Percentiles rank a stretch among this genome's conserved stretches.
These are phyloP conservation scores for Dalbergia oliveri DNA, from an alignment of 306 rosid genomes.

Conservation along the genomic window DNA sequence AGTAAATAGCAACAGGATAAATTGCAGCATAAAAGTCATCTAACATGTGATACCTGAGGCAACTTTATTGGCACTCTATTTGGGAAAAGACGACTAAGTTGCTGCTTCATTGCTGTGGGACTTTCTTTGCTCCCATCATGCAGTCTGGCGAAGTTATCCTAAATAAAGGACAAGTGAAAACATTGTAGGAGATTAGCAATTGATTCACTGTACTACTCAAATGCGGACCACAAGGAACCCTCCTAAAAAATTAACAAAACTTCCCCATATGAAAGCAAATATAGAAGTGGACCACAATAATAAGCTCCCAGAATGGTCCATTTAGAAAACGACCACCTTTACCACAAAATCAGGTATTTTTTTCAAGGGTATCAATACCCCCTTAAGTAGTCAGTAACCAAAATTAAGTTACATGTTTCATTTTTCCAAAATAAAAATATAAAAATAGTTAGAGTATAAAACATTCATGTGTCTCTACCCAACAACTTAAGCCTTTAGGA, in stretches of 20 bases:
- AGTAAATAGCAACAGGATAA: constrained; percentile 34
- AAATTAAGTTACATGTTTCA: neutral
- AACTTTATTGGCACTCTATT: constrained; percentile 83
- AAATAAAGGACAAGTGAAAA: constrained; percentile 37
- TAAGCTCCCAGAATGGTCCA: too few species aligned
- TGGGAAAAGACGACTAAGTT: constrained; percentile 74
- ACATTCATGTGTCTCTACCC: too few species aligned
- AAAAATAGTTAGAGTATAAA: too few species aligned
- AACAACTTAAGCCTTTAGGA: too few species aligned
- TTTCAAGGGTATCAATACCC: neutral
- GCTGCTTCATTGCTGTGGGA: constrained; percentile 85
- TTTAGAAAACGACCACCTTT: neutral
- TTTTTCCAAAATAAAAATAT: too few species aligned
- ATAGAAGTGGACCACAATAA: neutral
- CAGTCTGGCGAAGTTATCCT: constrained; percentile 87
- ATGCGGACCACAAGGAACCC: neutral
- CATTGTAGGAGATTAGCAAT: constrained; percentile 3
- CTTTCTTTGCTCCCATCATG: constrained; percentile 88
- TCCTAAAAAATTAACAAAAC: neutral
- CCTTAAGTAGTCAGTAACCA: neutral
- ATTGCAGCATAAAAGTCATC: constrained; percentile 29
- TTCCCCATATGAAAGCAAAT: neutral
- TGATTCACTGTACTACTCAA: constrained; percentile 4
- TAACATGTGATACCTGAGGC: constrained; percentile 75
- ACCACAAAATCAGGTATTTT: neutral